phyloP scores from a whole-genome alignment of 2,329 filamentous ascomycete genomes.

The Exophiala aquamarina region DNA sequence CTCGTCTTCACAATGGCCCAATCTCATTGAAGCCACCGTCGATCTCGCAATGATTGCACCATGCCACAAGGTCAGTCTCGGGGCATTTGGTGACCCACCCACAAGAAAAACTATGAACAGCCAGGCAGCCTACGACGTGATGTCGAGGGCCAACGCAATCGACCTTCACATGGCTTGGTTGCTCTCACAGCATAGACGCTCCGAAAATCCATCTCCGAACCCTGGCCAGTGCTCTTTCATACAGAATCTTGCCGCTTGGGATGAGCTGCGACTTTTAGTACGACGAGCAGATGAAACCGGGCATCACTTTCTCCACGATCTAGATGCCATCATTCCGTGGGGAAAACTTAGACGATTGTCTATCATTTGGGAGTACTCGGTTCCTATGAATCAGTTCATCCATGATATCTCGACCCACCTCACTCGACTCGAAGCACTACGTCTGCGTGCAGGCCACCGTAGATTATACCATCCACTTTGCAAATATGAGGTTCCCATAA shows the following conservation, averaged over 20 bases:
- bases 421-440: slow-evolving; percentile 16
- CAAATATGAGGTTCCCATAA: slow-evolving; percentile 6
- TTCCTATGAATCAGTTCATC: slow-evolving; percentile 14
- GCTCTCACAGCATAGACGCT: background rate
- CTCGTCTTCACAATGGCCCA: slow-evolving; percentile 8
- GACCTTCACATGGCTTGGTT: slow-evolving; percentile 20
- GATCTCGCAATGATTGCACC: slow-evolving; percentile 9
- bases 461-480: slow-evolving; percentile 13
- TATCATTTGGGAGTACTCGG: slow-evolving; percentile 11
- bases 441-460: slow-evolving; percentile 13
- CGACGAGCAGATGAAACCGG: background rate
- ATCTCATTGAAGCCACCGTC: slow-evolving; percentile 6
- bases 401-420: slow-evolving; percentile 12
- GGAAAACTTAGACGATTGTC: slow-evolving; percentile 10
- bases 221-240: background rate
- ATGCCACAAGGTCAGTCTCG: slow-evolving; percentile 15
- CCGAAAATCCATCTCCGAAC: background rate
- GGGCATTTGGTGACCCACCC: slow-evolving; percentile 8
- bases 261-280: slow-evolving; percentile 10
- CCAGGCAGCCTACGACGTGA: slow-evolving; percentile 10
- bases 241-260: slow-evolving; percentile 4
- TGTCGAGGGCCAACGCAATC: slow-evolving; percentile 13
- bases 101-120: background rate
- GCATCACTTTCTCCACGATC: slow-evolving; percentile 4
- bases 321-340: slow-evolving; percentile 16